Conservation (phyloP, 495 filamentous ascomycete genomes). For the Penicillium arizonense region DNA sequence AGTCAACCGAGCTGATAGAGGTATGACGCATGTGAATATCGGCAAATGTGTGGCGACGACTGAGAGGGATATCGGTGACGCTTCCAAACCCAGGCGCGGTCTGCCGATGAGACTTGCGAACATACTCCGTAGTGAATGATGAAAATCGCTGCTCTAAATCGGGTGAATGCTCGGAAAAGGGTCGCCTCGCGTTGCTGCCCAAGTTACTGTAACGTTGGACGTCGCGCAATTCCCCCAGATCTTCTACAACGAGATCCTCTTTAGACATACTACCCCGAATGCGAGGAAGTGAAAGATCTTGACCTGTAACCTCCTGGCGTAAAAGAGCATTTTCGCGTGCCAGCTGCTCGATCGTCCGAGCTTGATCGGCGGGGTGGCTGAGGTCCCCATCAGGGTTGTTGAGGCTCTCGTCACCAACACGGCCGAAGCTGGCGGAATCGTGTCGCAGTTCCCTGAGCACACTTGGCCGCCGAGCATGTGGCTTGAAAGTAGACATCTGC, state of each 20-base stretch:
- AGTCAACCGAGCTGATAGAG: conserved; percentile 66
- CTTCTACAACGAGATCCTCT: conserved; percentile 70
- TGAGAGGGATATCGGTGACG: conserved; percentile 70
- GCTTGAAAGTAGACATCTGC: conserved; percentile 67
- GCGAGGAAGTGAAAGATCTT: conserved; percentile 56
- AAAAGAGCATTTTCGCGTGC: conserved; percentile 70
- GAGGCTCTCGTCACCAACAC: conserved; percentile 74
- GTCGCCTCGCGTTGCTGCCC: conserved; percentile 47
- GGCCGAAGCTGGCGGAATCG: conserved; percentile 67
- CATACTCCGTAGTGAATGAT: conserved; percentile 58
- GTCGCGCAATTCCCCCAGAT: conserved; percentile 62
- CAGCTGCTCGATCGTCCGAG: conserved; percentile 71
- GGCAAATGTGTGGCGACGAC: conserved; percentile 91
- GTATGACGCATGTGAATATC: conserved; percentile 71
- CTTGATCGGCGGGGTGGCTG: conserved; percentile 54
- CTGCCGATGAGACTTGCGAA: conserved; percentile 83
- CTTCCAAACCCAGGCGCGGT: conserved; percentile 79
- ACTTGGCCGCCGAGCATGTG: conserved; percentile 81
- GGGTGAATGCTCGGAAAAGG: conserved; percentile 62
- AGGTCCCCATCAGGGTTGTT: conserved; percentile 61
- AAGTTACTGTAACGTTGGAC: conserved; percentile 46
- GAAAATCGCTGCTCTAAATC: conserved; percentile 53
- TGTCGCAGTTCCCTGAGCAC: conserved; percentile 77
- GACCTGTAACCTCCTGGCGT: conserved; percentile 54
- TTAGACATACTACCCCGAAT: conserved; percentile 65